These are phyloP conservation scores for Phytophthora hibernalis DNA, from an alignment of 352 stramenopile genomes.

Conservation along the genomic window DNA sequence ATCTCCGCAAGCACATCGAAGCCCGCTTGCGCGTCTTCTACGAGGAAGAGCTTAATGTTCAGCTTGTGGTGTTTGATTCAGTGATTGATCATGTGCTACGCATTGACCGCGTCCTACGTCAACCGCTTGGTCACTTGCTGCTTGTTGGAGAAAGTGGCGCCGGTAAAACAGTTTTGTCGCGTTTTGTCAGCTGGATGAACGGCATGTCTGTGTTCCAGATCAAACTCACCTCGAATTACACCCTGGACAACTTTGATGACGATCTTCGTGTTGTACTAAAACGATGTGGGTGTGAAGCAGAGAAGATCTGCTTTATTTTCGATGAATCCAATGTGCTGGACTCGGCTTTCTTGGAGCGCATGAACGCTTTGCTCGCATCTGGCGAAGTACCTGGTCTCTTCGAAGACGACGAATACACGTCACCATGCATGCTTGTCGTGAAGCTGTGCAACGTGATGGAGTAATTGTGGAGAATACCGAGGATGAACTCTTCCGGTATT, in stretches of 20 bases:
- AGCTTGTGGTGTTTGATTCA: constrained; percentile 99
- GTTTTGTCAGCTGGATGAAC: constrained; percentile 99
- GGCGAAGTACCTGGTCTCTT: constrained; percentile 99
- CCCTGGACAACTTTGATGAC: constrained; percentile 99
- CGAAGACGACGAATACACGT: constrained; percentile 98
- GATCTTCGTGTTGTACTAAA: constrained; percentile 98
- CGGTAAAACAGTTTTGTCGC: constrained; percentile 99
- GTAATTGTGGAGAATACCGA: constrained; percentile 94
- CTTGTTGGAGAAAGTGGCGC: constrained; percentile 98
- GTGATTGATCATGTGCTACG: constrained; percentile 99
- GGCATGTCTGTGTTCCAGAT: constrained; percentile 99
- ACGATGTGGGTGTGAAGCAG: constrained; percentile 96
- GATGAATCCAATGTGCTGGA: constrained; percentile 99
- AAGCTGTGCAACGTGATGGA: constrained; percentile 93
- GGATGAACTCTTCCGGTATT: constrained; percentile 96
- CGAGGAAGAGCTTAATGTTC: constrained; percentile 99
- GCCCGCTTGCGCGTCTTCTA: constrained; percentile 98
- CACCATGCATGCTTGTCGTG: constrained; percentile 94
- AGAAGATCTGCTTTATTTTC: constrained; percentile 99
- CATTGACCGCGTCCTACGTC: constrained; percentile 97
- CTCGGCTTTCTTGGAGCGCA: constrained; percentile 99
- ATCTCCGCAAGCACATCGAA: constrained; percentile 97
- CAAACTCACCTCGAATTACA: constrained; percentile 99
- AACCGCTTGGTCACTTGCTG: constrained; percentile 98
- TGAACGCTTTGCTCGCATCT: constrained; percentile 99